Base-by-base conservation (phyloP, 306 rosid genomes). In the Quercus rubra region DNA sequence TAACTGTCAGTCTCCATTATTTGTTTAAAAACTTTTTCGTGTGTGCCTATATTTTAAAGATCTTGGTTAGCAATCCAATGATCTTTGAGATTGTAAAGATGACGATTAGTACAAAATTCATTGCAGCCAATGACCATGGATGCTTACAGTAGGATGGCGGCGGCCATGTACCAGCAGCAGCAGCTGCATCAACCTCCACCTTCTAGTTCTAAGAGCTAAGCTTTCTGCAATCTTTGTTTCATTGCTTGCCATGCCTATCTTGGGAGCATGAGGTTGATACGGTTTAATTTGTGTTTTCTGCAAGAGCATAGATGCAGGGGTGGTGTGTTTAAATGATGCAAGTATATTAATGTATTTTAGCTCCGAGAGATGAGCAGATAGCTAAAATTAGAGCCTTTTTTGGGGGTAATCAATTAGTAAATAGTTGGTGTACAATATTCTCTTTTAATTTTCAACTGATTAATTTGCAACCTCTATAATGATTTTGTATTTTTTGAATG, bases 111-210 rank as follows among this genome's bases (percentile, higher is more conserved):
- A 1, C 64, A 68, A 4, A 25, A 6, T 54, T 67, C 15, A 73
- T 82, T 85, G 91, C 89, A 95, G 99, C 91, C 99, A 2, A 86
- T 88, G 92, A 88, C 70, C 11, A 80, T 90, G 89, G 99, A 95
- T 57, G 90, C 93, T 8, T 91, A 89, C 79, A 85, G 87, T 71
- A 85, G 91, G 86, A 86, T 95, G 81, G 92, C 90, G 81, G 92
- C 90, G 4, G 91, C 93, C 33, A 85, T 90, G 88, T 93, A 89
- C 81, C 98, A 93, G 9, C 99, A 93, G 74, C 98, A 93, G 9
- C 99, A 93, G 74, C 69, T 91, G 72, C 94, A 91, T 19, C 96
- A 89, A 79, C 90, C 84, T 59, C 86, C 90, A 9, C 80, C 85
- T 74, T 76, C 91, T 13, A 87, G 76, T 68, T 84, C 97, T 20